Conservation (phyloP, 1,284 basidiomycete genomes). For the Malassezia sympodialis region DNA sequence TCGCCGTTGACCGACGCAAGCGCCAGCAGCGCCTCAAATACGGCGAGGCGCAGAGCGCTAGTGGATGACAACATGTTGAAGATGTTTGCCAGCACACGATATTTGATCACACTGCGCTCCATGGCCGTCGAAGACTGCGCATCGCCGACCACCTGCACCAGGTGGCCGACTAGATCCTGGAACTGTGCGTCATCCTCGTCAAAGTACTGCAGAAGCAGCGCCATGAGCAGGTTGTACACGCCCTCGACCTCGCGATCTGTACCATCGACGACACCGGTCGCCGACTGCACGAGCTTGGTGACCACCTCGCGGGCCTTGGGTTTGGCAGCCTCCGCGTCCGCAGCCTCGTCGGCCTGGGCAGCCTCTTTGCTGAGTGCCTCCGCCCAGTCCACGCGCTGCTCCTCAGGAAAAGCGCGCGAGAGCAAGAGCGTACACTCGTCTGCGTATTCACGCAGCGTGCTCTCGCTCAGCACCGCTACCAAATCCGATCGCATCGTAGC, state of each 20-base stretch:
- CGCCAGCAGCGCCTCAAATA: constrained; percentile 32
- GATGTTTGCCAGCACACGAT: constrained; percentile 40
- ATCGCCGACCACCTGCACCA: constrained; percentile 13
- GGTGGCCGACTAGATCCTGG: constrained; percentile 19
- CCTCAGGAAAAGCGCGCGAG: constrained; percentile 33
- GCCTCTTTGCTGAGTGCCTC: constrained; percentile 25
- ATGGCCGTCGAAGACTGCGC: neutral
- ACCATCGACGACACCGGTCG: constrained; percentile 30
- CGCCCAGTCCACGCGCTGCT: constrained; percentile 33
- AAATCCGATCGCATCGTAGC: constrained; percentile 33
- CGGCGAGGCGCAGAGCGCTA: constrained; percentile 27
- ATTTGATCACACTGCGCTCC: constrained; percentile 14
- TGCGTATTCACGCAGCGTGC: constrained; percentile 37
- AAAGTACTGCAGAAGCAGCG: constrained; percentile 25
- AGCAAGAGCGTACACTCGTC: constrained; percentile 33
- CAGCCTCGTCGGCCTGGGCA: constrained; percentile 23
- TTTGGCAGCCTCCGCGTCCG: constrained; percentile 5
- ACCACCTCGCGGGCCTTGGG: constrained; percentile 24
- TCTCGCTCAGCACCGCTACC: constrained; percentile 40
- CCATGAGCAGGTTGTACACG: constrained; percentile 36
- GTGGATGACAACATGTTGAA: constrained; percentile 37
- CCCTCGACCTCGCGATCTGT: constrained; percentile 44
- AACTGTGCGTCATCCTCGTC: constrained; percentile 12
- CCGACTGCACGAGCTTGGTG: constrained; percentile 24
- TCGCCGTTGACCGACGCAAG: constrained; percentile 40